Evolutionary conservation across 495 filamentous ascomycete species (phyloP).

Genomic region (Astrothelium subdiscretum): DNA sequence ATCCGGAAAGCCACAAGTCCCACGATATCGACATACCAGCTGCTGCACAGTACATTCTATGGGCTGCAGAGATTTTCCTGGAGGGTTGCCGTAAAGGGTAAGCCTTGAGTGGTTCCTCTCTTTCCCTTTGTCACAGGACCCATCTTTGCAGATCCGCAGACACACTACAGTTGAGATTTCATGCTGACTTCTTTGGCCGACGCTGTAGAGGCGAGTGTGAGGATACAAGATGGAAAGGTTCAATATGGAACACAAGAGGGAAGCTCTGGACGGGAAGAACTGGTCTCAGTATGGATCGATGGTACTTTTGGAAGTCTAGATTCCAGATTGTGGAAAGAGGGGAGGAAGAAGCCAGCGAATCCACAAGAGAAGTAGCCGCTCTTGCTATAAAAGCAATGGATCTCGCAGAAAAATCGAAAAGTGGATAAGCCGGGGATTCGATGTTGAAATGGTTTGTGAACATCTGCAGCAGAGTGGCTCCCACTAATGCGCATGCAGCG

Average conservation of each 20-base stretch:
- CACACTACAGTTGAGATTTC: background rate
- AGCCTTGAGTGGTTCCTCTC: background rate
- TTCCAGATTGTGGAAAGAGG: background rate
- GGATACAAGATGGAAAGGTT: background rate
- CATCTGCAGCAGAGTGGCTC: too few relatives aligned
- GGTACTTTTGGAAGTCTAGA: background rate
- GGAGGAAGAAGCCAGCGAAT: background rate
- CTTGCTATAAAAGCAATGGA: background rate
- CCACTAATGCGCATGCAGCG: too few relatives aligned
- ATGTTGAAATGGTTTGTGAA: too few relatives aligned
- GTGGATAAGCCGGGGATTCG: too few relatives aligned
- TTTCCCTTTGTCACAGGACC: background rate
- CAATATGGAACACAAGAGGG: background rate
- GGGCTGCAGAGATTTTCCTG: background rate
- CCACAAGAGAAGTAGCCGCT: background rate
- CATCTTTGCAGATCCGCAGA: background rate
- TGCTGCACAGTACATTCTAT: background rate
- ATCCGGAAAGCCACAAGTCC: background rate
- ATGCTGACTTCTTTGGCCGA: background rate
- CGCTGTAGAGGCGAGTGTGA: background rate
- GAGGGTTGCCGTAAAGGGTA: background rate
- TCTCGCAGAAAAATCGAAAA: background rate
- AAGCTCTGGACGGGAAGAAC: background rate
- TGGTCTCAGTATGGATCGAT: background rate
- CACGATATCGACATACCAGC: background rate